Evolutionary conservation across 1,284 basidiomycete genomes (phyloP), one percentile per base, ranked within the genome.

Genomic region (Irpex sp.): DNA sequence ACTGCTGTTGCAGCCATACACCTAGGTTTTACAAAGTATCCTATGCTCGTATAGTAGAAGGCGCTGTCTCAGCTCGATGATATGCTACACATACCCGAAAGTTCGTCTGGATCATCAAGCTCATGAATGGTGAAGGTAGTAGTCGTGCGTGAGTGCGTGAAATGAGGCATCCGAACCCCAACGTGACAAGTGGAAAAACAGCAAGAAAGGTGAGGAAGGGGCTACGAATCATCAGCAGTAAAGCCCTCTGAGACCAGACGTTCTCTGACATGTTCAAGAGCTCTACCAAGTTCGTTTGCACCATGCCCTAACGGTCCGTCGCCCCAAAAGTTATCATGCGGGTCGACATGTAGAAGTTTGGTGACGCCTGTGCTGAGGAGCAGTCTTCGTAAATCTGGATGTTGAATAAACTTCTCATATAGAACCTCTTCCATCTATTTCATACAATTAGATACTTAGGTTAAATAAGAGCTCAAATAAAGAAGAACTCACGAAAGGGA

Each of bases 351-450:
- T 6, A 86, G 66, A 48, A 89, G 72, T 8, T 75, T 73, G 3
- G 74, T 71, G n/a, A 76, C 63, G 3, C 78, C 80, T 2, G 86
- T 87, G 35, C 72, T 66, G 18, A 85, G 69, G 7, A 89, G 74
- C 62, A 80, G 66, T 39, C 63, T 58, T 21, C 80, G 76, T 56
- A 88, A 67, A 12, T 76, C 68, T 1, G 77, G 73, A 67, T 90
- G 83, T 72, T 89, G 87, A 49, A 76, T 76, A 68, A 90, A 84
- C 67, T 90, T 90, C 59, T 77, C 65, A 62, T 80, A 78, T 60
- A 88, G 66, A 23, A 83, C 84, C 2, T 85, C 81, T 58, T 86
- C 82, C 79, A 87, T 80, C 86, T 88, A 56, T 45, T 5, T 36
- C 8, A 21, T 35, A 39, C 36, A 3, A 47, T 12, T 54, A 33